A percentile compares a stretch with the other conserved stretches of the same genome.
These are phyloP conservation scores for Chaetothyriales sp. DNA, from an alignment of 2,329 filamentous ascomycete species.

Conservation along the genomic window DNA sequence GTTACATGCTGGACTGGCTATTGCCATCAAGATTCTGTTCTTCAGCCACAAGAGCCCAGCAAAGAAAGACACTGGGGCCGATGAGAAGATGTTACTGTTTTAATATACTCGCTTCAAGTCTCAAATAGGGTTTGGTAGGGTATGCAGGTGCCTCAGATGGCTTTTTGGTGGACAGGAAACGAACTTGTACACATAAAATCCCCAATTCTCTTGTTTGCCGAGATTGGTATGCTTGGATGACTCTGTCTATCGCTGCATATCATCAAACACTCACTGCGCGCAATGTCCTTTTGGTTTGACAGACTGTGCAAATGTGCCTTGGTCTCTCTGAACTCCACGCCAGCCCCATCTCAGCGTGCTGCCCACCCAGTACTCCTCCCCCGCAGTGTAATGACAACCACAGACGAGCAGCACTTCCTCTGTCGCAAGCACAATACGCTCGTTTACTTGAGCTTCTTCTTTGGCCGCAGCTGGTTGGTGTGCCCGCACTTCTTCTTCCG, in stretches of 20 bases:
- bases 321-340: not conserved
- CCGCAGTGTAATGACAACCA: not conserved
- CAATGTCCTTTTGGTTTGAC: not conserved
- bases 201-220: not conserved
- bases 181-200: not conserved
- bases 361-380: not conserved
- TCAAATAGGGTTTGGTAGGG: not conserved
- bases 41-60: constrained; percentile 62
- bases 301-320: not conserved
- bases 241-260: not conserved
- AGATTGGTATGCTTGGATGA: not conserved
- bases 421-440: not conserved
- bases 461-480: constrained; percentile 99
- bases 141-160: not conserved
- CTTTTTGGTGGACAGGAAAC: not conserved
- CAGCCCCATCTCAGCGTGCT: not conserved
- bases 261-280: not conserved
- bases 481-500: constrained; percentile 99
- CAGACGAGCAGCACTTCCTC: not conserved
- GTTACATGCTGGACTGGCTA: constrained; percentile 74
- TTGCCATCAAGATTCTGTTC: constrained; percentile 93
- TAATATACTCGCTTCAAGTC: not conserved
- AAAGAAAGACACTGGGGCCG: constrained; percentile 24
- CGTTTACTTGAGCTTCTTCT: constrained; percentile 97
- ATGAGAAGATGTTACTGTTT: constrained; percentile 3